phyloP scores from a whole-genome alignment of 1,284 basidiomycete genomes.

The Sporisorium graminicola region DNA sequence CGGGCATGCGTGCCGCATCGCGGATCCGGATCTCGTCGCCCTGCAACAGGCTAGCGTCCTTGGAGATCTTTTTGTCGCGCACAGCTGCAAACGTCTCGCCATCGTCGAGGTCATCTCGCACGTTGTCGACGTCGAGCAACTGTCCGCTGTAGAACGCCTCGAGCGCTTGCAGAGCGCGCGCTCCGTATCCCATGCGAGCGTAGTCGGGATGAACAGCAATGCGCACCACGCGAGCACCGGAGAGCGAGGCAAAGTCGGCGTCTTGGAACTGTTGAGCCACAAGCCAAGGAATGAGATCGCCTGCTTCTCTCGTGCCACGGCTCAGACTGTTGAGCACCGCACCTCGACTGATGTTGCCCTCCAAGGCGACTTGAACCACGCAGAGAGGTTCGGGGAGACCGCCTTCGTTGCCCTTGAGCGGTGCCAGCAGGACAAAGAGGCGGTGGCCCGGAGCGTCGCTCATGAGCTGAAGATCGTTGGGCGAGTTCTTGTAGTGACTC shows the following conservation, averaged over 20 bases:
- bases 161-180: conserved; percentile 87
- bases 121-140: conserved; percentile 79
- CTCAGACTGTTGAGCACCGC: conserved; percentile 87
- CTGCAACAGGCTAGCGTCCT: conserved; percentile 38
- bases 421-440: conserved; percentile 93
- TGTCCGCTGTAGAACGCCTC: conserved; percentile 90
- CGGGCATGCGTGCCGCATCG: conserved; percentile 85
- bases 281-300: conserved; percentile 98
- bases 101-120: conserved; percentile 50
- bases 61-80: conserved; percentile 70
- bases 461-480: conserved; percentile 96
- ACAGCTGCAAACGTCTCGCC: conserved; percentile 67
- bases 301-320: conserved; percentile 84
- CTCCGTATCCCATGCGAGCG: conserved; percentile 92
- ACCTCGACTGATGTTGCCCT: conserved; percentile 90
- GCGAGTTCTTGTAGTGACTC: conserved; percentile 98
- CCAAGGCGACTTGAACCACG: conserved; percentile 88
- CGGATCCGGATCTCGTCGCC: conserved; percentile 75
- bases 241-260: conserved; percentile 87
- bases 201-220: conserved; percentile 99
- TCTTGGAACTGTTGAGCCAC: conserved; percentile 97
- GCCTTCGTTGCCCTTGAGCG: conserved; percentile 43
- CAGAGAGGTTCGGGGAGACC: conserved; percentile 78
- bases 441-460: conserved; percentile 97
- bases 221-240: conserved; percentile 90